A percentile compares a stretch with the other conserved stretches of the same genome.
phyloP scores from a whole-genome alignment of 2,329 filamentous ascomycete species.

The Epichloe uncinata region DNA sequence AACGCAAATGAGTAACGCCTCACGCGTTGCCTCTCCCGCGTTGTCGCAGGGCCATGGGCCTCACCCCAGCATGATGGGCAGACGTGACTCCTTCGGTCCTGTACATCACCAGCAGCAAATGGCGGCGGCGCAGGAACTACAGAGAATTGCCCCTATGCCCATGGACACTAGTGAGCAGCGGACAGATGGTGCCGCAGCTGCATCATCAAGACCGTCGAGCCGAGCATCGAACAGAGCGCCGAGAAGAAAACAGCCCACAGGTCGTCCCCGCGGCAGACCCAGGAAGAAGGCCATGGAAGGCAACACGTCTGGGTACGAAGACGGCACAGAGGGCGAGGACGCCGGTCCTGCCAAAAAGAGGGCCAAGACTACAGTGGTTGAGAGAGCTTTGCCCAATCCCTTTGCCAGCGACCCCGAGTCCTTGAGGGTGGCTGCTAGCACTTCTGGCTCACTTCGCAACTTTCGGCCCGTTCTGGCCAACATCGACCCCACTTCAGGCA shows the following conservation, averaged over 20 bases:
- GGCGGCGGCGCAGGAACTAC: slow-evolving; percentile 15
- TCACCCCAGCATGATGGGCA: slow-evolving; percentile 9
- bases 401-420: slow-evolving; percentile 68
- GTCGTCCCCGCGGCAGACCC: slow-evolving; percentile 42
- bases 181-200: slow-evolving; percentile 11
- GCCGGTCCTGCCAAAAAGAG: slow-evolving; percentile 47
- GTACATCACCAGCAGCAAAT: slow-evolving; percentile 10
- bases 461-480: slow-evolving; percentile 58
- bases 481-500: slow-evolving; percentile 22
- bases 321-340: slow-evolving; percentile 49
- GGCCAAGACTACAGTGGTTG: slow-evolving; percentile 61
- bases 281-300: slow-evolving; percentile 43
- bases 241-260: slow-evolving; percentile 32
- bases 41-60: slow-evolving; percentile 17
- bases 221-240: slow-evolving; percentile 37
- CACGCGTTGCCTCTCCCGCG: slow-evolving; percentile 25
- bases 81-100: slow-evolving; percentile 16
- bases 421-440: slow-evolving; percentile 80
- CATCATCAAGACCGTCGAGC: slow-evolving; percentile 44
- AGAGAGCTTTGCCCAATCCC: slow-evolving; percentile 50
- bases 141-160: slow-evolving; percentile 22
- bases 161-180: slow-evolving; percentile 12
- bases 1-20: slow-evolving; percentile 13
- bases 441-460: slow-evolving; percentile 72
- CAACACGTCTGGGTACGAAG: slow-evolving; percentile 63